phyloP scores from a whole-genome alignment of 108 stramenopile species.

The Nannochloropsis salina region DNA sequence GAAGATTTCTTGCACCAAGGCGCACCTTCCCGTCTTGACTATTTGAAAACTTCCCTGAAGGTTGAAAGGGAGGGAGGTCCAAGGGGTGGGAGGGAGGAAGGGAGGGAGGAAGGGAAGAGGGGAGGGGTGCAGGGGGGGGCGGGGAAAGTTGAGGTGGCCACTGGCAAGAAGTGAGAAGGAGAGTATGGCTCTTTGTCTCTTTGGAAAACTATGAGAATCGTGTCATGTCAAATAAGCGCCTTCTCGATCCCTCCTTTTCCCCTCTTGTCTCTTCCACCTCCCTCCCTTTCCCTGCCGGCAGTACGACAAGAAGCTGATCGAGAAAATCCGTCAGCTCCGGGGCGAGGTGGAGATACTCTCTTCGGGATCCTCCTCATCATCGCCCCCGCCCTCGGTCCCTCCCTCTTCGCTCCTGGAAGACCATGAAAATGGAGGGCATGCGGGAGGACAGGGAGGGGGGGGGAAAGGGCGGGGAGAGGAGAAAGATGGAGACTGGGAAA shows the following conservation, averaged over 20 bases:
- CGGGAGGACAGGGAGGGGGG: background rate
- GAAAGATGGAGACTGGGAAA: background rate
- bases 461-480: background rate
- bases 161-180: background rate
- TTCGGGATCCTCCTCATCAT: background rate
- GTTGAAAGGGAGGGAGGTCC: background rate
- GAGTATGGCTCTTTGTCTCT: background rate
- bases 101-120: background rate
- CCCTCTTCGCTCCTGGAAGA: background rate
- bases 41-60: background rate
- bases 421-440: background rate
- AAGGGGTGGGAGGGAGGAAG: background rate
- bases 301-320: slow-evolving; percentile 12
- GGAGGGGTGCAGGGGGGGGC: background rate
- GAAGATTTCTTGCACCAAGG: background rate
- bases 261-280: background rate
- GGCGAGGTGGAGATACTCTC: background rate
- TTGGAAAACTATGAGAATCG: too few species aligned
- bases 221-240: too few species aligned
- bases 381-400: background rate
- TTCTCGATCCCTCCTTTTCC: background rate
- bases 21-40: background rate
- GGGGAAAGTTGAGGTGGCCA: background rate
- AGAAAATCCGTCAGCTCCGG: background rate
- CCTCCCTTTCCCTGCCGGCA: background rate